Conservation (phyloP, 495 filamentous ascomycete genomes). For the Penicillium taxi region DNA sequence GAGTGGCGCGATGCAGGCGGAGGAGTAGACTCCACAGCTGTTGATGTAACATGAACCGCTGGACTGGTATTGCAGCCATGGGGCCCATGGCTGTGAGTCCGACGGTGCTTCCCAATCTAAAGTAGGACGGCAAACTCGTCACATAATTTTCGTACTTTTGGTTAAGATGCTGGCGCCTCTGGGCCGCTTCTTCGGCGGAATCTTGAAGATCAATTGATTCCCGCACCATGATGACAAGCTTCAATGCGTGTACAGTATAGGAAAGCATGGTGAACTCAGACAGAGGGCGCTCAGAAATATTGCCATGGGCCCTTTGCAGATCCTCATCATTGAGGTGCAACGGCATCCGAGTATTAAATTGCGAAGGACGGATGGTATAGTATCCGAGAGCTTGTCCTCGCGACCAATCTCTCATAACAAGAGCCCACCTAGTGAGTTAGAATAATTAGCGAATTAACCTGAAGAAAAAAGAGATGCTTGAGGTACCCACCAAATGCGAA, state of each 20-base stretch:
- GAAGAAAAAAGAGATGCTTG: background rate
- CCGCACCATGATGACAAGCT: slow-evolving; percentile 15
- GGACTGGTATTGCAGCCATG: slow-evolving; percentile 20
- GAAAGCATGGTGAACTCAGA: slow-evolving; percentile 27
- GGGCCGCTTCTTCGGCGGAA: background rate
- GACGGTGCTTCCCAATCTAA: slow-evolving; percentile 17
- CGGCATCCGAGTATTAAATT: slow-evolving; percentile 20
- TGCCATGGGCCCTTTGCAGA: slow-evolving; percentile 1
- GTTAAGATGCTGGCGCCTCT: slow-evolving; percentile 1
- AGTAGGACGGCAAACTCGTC: slow-evolving; percentile 16
- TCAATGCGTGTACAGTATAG: slow-evolving; percentile 19
- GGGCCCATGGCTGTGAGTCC: slow-evolving; percentile 16
- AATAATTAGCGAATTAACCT: too few relatives aligned
- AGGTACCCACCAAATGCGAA: slow-evolving; percentile 12
- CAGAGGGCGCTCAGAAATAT: slow-evolving; percentile 18
- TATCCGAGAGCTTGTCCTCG: slow-evolving; percentile 20
- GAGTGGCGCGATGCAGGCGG: slow-evolving; percentile 17
- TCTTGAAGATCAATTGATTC: slow-evolving; percentile 16
- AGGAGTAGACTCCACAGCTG: slow-evolving; percentile 27
- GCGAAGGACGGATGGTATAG: slow-evolving; percentile 20
- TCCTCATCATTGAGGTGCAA: slow-evolving; percentile 24
- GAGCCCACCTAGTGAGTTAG: slow-evolving; percentile 18
- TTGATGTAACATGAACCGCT: slow-evolving; percentile 28
- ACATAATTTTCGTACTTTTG: slow-evolving; percentile 19
- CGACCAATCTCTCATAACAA: slow-evolving; percentile 21